Evolutionary conservation across 1,284 basidiomycete genomes (phyloP).

Genomic region (Cutaneotrichosporon mucoides): DNA sequence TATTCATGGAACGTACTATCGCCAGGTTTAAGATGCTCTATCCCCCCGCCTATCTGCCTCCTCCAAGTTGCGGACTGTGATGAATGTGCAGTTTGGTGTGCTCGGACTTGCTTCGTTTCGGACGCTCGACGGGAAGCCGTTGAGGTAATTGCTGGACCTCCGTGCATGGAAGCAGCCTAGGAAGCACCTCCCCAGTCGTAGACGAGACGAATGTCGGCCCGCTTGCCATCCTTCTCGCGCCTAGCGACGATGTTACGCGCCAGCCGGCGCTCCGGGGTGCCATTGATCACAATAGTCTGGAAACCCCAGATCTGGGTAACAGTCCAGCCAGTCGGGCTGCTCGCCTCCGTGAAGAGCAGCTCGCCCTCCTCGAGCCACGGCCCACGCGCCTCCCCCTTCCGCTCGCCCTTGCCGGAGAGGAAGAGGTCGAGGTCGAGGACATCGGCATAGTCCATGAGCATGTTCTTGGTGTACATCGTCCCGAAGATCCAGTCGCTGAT

Average conservation of each 20-base stretch:
- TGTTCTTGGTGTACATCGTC: constrained; percentile 1
- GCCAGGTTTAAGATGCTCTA: too few relatives aligned
- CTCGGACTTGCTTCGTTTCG: too few relatives aligned
- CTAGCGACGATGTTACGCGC: constrained; percentile 8
- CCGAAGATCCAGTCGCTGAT: constrained; percentile 13
- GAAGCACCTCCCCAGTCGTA: constrained; percentile 5
- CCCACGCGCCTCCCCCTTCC: not conserved
- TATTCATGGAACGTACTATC: too few relatives aligned
- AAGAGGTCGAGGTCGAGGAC: constrained; percentile 2
- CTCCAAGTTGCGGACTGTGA: too few relatives aligned
- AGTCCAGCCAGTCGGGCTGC: constrained; percentile 6
- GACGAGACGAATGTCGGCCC: constrained; percentile 3
- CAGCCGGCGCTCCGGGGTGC: constrained; percentile 2
- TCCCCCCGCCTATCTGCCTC: too few relatives aligned
- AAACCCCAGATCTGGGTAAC: constrained; percentile 13
- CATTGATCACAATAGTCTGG: constrained; percentile 3
- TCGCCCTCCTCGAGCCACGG: constrained; percentile 8
- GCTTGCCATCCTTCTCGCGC: constrained; percentile 4
- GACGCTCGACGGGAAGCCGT: too few relatives aligned
- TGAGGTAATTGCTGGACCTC: too few relatives aligned
- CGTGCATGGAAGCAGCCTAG: too few relatives aligned
- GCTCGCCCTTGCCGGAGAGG: constrained; percentile 5
- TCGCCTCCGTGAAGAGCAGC: constrained; percentile 1
- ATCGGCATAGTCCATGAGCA: constrained; percentile 1
- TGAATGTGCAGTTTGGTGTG: too few relatives aligned